Conservation (phyloP, 2,329 filamentous ascomycete species). For the Chaetothyriales sp. region DNA sequence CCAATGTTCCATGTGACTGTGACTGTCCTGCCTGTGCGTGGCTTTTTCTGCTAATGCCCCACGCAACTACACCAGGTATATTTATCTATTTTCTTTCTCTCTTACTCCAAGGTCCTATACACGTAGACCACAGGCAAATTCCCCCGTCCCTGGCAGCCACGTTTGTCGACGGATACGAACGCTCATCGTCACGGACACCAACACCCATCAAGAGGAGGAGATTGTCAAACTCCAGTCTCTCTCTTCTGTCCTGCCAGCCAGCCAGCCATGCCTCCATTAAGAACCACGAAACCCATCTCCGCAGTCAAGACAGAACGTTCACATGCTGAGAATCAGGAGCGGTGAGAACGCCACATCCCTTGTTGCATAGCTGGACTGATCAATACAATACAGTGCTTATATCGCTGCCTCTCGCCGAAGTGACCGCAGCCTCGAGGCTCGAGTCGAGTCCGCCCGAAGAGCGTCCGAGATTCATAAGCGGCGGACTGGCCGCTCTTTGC, state of each 20-base stretch:
- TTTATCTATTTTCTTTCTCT: background rate
- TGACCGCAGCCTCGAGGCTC: slow-evolving; percentile 73
- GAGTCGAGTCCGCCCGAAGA: slow-evolving; percentile 70
- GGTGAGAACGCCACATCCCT: slow-evolving; percentile 19
- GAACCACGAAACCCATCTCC: slow-evolving; percentile 17
- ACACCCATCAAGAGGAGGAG: background rate
- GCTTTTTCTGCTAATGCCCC: background rate
- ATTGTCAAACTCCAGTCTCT: background rate
- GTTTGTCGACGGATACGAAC: background rate
- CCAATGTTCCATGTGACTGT: too few species aligned
- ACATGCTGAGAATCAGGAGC: slow-evolving; percentile 29
- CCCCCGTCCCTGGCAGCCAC: too few species aligned
- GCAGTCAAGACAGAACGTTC: slow-evolving; percentile 16
- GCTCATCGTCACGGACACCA: background rate
- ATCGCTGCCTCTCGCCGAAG: slow-evolving; percentile 79
- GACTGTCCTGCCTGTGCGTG: background rate
- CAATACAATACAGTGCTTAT: slow-evolving; percentile 51
- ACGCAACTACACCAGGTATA: too few species aligned
- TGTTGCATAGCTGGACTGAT: slow-evolving; percentile 10
- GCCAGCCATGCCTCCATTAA: slow-evolving; percentile 12
- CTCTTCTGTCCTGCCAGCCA: background rate
- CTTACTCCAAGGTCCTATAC: background rate
- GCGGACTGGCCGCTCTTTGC: slow-evolving; percentile 66
- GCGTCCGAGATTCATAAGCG: slow-evolving; percentile 86
- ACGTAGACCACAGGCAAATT: background rate